phyloP scores from a whole-genome alignment of 148 eudicot species.

The Cornus controversa region DNA sequence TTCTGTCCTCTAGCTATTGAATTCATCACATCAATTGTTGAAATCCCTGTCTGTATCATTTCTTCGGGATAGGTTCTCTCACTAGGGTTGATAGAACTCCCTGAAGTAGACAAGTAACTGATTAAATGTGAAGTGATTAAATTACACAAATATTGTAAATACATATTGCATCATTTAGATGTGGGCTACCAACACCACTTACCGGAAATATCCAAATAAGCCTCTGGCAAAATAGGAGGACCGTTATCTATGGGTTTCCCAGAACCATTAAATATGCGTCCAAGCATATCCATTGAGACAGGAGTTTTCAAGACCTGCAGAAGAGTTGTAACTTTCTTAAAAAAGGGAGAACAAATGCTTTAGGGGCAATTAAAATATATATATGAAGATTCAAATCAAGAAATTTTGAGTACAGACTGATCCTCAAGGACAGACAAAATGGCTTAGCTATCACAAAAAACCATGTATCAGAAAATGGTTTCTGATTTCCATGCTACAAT shows the following conservation, averaged over 20 bases:
- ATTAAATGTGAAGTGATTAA: background rate
- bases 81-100: constrained; percentile 99
- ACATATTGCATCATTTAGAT: background rate
- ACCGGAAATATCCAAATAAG: constrained; percentile 97
- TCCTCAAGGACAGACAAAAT: background rate
- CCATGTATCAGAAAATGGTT: background rate
- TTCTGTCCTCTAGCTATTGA: constrained; percentile 99
- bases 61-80: constrained; percentile 99
- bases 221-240: constrained; percentile 97
- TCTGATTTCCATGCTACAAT: background rate
- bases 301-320: constrained; percentile 93
- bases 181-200: constrained; percentile 20
- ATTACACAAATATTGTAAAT: background rate
- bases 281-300: constrained; percentile 97
- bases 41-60: constrained; percentile 99
- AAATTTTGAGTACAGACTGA: background rate
- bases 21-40: constrained; percentile 99
- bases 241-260: constrained; percentile 99
- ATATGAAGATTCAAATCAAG: background rate
- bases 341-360: constrained; percentile 2
- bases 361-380: background rate
- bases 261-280: constrained; percentile 97
- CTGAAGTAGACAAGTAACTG: constrained; percentile 31
- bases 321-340: background rate
- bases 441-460: background rate